A percentile compares a stretch with the other conserved stretches of the same genome.
Evolutionary conservation across 2,329 filamentous ascomycete species (phyloP).

Genomic region (Dothidotthia symphoricarpi): DNA sequence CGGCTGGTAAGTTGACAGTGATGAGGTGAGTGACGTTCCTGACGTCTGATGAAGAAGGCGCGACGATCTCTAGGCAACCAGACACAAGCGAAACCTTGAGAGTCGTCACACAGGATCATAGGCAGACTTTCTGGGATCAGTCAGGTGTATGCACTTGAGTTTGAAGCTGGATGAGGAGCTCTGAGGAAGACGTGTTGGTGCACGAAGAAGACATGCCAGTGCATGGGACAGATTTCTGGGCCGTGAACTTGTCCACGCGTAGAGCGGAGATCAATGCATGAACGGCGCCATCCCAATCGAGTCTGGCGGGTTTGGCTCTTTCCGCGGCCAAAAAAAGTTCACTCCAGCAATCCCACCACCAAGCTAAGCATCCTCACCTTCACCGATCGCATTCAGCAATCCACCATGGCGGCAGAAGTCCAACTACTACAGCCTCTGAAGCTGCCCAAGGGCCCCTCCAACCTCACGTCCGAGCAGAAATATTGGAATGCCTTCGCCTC

Average conservation of each 20-base stretch:
- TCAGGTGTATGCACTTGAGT: too few relatives aligned
- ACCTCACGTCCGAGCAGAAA: constrained; percentile 84
- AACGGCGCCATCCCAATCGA: background rate
- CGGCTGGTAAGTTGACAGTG: constrained; percentile 1
- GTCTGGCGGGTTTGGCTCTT: background rate
- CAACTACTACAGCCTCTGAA: constrained; percentile 76
- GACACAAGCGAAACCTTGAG: constrained; percentile 4
- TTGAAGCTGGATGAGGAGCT: too few relatives aligned
- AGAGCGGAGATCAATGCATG: too few relatives aligned
- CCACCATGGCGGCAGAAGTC: constrained; percentile 79
- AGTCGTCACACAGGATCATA: too few relatives aligned
- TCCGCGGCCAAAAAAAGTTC: background rate
- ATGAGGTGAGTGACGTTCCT: constrained; percentile 3
- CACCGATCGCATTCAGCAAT: constrained; percentile 8
- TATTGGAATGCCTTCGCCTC: constrained; percentile 98
- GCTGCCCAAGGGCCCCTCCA: constrained; percentile 76
- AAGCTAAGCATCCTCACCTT: constrained; percentile 11
- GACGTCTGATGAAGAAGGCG: constrained; percentile 5
- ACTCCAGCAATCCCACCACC: constrained; percentile 5
- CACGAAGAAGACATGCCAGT: too few relatives aligned
- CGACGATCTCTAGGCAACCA: constrained; percentile 4
- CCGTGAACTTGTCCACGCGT: too few relatives aligned
- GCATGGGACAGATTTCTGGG: too few relatives aligned
- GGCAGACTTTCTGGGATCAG: too few relatives aligned
- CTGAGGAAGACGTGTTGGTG: too few relatives aligned